Evolutionary conservation across 768 basidiomycete genomes (phyloP).

Genomic region (Lactifluus volemus): DNA sequence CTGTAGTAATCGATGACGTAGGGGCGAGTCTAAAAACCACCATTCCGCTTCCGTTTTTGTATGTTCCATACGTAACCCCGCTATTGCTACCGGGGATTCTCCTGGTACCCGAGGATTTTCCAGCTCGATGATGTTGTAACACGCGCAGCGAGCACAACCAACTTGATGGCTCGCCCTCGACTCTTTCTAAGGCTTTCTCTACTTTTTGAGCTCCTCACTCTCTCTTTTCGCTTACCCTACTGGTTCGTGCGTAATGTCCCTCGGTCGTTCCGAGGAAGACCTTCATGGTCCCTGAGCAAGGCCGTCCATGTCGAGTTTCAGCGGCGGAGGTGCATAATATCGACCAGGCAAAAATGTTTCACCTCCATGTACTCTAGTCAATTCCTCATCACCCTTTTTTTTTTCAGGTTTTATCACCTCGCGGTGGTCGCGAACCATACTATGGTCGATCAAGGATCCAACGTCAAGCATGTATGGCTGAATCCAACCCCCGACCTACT

Average conservation of each 20-base stretch:
- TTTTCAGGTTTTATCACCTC: neutral
- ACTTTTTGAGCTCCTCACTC: neutral
- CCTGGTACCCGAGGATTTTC: too few relatives aligned
- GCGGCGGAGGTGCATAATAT: neutral
- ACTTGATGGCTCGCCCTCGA: neutral
- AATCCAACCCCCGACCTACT: slow-evolving; percentile 7
- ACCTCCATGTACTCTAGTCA: neutral
- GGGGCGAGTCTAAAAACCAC: too few relatives aligned
- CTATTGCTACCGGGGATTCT: neutral
- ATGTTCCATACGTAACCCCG: too few relatives aligned
- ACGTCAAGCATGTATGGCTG: slow-evolving; percentile 14
- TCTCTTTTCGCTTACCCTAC: neutral
- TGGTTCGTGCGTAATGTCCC: neutral
- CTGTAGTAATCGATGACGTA: too few relatives aligned
- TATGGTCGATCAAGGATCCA: neutral
- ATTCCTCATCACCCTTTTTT: neutral
- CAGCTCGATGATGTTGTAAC: too few relatives aligned
- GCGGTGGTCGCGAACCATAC: neutral
- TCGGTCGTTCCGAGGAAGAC: neutral
- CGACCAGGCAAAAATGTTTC: neutral
- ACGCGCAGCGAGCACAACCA: neutral
- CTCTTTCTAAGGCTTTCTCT: neutral
- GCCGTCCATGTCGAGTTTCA: neutral
- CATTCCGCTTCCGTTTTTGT: too few relatives aligned
- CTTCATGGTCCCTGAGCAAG: neutral